Evolutionary conservation across 164 flowering plant genomes (phyloP).

Genomic region (Tinospora cordifolia): DNA sequence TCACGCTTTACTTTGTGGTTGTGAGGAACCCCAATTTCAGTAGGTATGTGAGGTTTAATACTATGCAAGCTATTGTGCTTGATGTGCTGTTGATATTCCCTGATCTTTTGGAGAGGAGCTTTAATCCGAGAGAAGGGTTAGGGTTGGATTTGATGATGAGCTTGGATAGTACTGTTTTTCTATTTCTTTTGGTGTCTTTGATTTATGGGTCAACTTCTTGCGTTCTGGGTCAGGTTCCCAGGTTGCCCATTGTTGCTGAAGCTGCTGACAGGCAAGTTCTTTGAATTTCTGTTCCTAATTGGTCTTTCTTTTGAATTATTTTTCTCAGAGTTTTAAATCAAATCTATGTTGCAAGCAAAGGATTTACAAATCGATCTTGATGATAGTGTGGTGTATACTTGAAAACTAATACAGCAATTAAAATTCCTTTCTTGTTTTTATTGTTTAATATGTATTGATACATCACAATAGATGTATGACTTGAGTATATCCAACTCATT

Average conservation of each 20-base stretch:
- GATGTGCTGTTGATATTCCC: conserved; percentile 90
- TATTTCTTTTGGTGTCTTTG: conserved; percentile 73
- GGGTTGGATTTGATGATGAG: conserved; percentile 92
- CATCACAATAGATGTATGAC: too few relatives aligned
- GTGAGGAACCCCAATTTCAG: conserved; percentile 83
- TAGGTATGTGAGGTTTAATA: conserved; percentile 88
- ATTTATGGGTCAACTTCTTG: conserved; percentile 82
- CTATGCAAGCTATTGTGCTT: conserved; percentile 94
- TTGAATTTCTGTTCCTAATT: conserved; percentile 18
- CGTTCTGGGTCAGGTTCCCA: conserved; percentile 73
- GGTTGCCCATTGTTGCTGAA: conserved; percentile 95
- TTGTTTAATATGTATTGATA: too few relatives aligned
- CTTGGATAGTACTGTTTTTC: conserved; percentile 85
- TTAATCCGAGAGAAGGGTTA: conserved; percentile 62
- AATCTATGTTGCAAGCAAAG: not conserved
- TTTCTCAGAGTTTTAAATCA: not conserved
- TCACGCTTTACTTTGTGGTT: conserved; percentile 78
- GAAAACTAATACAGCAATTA: not conserved
- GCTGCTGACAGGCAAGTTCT: conserved; percentile 97
- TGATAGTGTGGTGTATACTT: too few relatives aligned
- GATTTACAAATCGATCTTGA: not conserved
- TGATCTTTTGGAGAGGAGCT: conserved; percentile 75
- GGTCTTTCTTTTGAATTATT: not conserved
- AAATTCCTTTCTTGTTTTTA: not conserved
- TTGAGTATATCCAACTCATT: too few relatives aligned